Evolutionary conservation across 2,329 filamentous ascomycete species (phyloP).

Genomic region (Byssoonygena ceratinophila): DNA sequence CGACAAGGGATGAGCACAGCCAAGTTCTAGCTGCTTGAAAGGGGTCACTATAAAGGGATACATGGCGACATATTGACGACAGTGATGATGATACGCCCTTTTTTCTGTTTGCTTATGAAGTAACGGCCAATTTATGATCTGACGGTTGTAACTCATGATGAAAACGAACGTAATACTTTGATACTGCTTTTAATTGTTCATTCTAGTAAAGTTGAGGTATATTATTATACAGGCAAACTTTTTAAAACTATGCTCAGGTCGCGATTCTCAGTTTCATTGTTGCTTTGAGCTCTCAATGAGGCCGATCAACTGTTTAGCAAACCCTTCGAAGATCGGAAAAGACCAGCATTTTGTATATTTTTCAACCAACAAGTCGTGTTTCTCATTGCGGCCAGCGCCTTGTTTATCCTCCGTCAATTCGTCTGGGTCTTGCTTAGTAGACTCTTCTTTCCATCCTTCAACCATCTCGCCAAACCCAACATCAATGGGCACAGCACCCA

Average conservation of each 20-base stretch:
- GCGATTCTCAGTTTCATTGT: neutral
- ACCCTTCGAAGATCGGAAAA: slow-evolving; percentile 33
- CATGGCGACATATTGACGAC: neutral
- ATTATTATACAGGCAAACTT: neutral
- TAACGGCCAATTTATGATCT: neutral
- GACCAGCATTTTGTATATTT: slow-evolving; percentile 38
- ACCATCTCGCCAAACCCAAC: slow-evolving; percentile 81
- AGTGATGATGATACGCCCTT: neutral
- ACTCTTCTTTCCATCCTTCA: slow-evolving; percentile 45
- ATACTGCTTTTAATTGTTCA: no score
- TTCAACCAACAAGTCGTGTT: slow-evolving; percentile 31
- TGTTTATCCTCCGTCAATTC: slow-evolving; percentile 12
- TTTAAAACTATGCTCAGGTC: neutral
- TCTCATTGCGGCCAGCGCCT: slow-evolving; percentile 14
- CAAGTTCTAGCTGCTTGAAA: neutral
- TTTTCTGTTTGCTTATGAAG: neutral
- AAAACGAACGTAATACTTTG: neutral
- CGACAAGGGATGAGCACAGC: neutral
- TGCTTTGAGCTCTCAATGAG: slow-evolving; percentile 14
- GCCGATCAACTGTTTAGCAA: slow-evolving; percentile 30
- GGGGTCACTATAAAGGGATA: neutral
- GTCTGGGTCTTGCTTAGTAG: slow-evolving; percentile 13
- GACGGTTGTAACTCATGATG: neutral
- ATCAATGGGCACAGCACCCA: slow-evolving; percentile 84
- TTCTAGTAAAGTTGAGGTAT: no score